Conservation (phyloP, 129 eudicot species). For the Logfia minima region DNA sequence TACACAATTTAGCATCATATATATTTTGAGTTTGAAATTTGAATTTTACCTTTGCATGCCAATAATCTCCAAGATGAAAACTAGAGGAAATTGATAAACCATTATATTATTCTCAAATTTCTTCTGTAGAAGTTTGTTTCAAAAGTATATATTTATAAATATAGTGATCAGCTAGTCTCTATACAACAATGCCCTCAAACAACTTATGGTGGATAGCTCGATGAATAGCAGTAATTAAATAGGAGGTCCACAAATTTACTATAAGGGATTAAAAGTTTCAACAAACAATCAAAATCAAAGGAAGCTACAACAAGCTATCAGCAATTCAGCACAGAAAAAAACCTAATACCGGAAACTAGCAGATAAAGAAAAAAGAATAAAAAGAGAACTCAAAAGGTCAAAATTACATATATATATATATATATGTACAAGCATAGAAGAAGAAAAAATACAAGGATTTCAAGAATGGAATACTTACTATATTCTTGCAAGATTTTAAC, state of each 20-base stretch:
- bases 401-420: too few relatives aligned
- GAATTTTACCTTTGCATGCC: neutral
- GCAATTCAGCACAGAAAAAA: too few relatives aligned
- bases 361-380: too few relatives aligned
- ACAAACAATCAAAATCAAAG: neutral
- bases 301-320: too few relatives aligned
- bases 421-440: neutral
- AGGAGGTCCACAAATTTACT: neutral
- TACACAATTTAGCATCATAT: neutral
- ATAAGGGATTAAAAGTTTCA: neutral
- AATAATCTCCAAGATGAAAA: neutral
- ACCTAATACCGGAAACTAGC: too few relatives aligned
- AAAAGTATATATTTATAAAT: neutral
- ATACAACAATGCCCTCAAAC: neutral
- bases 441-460: neutral
- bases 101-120: neutral
- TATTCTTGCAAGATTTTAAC: constrained; percentile 78
- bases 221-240: neutral
- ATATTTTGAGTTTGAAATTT: neutral
- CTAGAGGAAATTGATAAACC: neutral
- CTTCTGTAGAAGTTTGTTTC: neutral
- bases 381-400: too few relatives aligned
- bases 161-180: neutral
- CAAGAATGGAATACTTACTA: constrained; percentile 46
- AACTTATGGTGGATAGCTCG: neutral